Conservation (phyloP, 129 eudicot genomes). For the Ambrosia artemisiifolia region DNA sequence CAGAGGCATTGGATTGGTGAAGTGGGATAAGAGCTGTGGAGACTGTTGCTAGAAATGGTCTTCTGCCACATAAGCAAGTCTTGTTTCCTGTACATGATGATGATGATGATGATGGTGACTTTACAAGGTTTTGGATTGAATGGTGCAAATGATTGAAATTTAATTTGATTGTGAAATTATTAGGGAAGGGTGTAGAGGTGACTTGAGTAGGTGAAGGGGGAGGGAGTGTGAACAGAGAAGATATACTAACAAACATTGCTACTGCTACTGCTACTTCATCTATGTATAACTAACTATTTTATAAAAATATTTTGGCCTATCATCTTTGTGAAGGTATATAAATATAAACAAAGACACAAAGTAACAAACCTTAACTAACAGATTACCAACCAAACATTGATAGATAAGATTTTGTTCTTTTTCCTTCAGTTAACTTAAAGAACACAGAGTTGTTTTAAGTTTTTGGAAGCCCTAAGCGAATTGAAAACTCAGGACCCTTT, state of each 20-base stretch:
- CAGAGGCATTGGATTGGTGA: constrained; percentile 41
- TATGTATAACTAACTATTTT: neutral
- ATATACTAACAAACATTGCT: constrained; percentile 12
- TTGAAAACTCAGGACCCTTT: no score
- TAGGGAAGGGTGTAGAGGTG: constrained; percentile 17
- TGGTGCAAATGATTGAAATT: constrained; percentile 9
- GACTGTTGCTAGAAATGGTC: constrained; percentile 49
- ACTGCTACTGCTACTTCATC: neutral
- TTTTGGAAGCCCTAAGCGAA: no score
- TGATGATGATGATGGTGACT: constrained; percentile 11
- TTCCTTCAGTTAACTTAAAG: no score
- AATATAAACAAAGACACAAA: neutral
- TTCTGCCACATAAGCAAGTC: constrained; percentile 59
- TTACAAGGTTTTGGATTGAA: constrained; percentile 22
- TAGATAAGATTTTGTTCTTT: no score
- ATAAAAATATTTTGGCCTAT: no score
- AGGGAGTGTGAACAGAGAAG: constrained; percentile 9
- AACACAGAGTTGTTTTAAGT: no score
- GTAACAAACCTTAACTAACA: no score
- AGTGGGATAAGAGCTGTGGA: constrained; percentile 43
- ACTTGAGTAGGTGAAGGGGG: neutral
- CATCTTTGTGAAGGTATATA: no score
- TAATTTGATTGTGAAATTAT: neutral
- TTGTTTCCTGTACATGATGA: constrained; percentile 5
- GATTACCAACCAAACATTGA: no score